Evolutionary conservation across 1,139 yeast species (phyloP).

Genomic region (Blastobotrys proliferans): DNA sequence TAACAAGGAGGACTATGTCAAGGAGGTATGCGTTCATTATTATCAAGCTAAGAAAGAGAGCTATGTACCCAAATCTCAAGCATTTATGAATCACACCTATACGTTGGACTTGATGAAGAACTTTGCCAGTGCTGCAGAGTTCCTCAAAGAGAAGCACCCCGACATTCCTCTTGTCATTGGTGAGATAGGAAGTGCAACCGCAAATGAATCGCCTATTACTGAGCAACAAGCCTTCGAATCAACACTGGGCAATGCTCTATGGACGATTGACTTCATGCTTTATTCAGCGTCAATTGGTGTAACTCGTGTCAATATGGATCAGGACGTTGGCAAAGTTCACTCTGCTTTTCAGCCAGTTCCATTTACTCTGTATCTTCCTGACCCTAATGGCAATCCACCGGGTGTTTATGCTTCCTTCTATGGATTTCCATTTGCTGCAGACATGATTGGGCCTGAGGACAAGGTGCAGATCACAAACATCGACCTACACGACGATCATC

Average conservation of each 20-base stretch:
- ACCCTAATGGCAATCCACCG: neutral
- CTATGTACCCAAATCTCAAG: neutral
- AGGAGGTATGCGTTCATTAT: neutral
- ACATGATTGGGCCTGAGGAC: neutral
- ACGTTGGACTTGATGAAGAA: neutral
- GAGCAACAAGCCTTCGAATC: neutral
- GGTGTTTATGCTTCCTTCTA: neutral
- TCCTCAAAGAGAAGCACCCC: neutral
- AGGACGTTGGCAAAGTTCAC: neutral
- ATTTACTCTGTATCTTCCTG: neutral
- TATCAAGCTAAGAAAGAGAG: neutral
- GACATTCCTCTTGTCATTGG: neutral
- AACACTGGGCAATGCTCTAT: neutral
- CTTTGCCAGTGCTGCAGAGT: no score
- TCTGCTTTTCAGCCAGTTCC: neutral
- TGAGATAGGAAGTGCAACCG: neutral
- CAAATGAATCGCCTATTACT: neutral
- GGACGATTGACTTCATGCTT: neutral
- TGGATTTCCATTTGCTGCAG: neutral
- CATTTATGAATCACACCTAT: neutral
- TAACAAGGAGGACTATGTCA: neutral
- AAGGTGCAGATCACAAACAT: neutral
- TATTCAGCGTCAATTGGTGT: neutral
- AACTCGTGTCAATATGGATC: neutral
- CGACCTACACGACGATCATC: neutral